Evolutionary conservation across 257 asterid species (phyloP).

Genomic region (Solanum virginianum): DNA sequence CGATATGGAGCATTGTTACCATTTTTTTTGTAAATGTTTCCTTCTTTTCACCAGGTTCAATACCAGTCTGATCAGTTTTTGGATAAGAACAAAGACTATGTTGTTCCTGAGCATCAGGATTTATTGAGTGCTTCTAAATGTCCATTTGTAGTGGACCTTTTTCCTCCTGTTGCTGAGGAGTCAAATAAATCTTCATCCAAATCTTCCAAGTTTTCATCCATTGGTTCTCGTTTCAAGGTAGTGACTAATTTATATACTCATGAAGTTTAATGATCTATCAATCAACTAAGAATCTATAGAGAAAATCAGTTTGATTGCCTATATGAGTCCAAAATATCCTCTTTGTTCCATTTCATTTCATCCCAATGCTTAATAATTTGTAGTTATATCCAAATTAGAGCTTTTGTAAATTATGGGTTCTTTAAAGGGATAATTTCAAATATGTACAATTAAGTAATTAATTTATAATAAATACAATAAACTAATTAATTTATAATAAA

Average conservation of each 20-base stretch:
- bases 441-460: too few species aligned
- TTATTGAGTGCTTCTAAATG: slow-evolving; percentile 69
- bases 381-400: neutral
- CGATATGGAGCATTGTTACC: slow-evolving; percentile 1
- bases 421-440: neutral
- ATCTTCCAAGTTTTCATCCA: slow-evolving; percentile 93
- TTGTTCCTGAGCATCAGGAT: slow-evolving; percentile 96
- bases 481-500: too few species aligned
- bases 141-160: slow-evolving; percentile 72
- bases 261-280: neutral
- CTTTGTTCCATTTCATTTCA: neutral
- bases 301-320: neutral
- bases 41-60: slow-evolving; percentile 46
- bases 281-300: neutral
- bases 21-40: neutral
- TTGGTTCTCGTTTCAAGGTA: slow-evolving; percentile 95
- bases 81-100: slow-evolving; percentile 96
- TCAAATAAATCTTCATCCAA: slow-evolving; percentile 66
- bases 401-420: neutral
- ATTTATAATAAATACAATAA: too few species aligned
- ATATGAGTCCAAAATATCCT: neutral
- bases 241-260: neutral
- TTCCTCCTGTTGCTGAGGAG: slow-evolving; percentile 81
- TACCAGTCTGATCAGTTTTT: slow-evolving; percentile 90
- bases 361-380: neutral